Evolutionary conservation across 148 eudicot species (phyloP), one percentile per base, ranked within the genome.

Genomic region (Fagopyrum tataricum): DNA sequence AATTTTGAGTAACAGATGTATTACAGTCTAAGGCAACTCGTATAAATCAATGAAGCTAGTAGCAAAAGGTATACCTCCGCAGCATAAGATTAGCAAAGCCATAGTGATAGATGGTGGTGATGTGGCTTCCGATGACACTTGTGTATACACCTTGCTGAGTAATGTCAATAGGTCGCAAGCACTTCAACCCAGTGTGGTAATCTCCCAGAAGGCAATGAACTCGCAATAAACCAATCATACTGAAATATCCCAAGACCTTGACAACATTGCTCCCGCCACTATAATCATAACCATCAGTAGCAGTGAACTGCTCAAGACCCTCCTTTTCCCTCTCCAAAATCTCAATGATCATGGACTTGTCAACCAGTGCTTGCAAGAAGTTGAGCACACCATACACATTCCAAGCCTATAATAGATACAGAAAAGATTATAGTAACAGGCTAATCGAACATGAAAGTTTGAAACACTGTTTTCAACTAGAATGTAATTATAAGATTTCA

Each of bases 11-110:
- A 55, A 7, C 26, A 55, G 24, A 18, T 6, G 9, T 24, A 61
- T 26, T 12, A 24, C 24, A 9, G 41, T 3, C 41, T 24, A 61
- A 12, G 40, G 13, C 46, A 41, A 68, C 47, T 20, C 12, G 42
- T 44, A 0, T 17, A 26, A 23, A 41, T 68, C 46, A 42, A 41
- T 68, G 72, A 43, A 70, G 21, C 52, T 46, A 70, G 39, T 4
- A 70, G 51, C 44, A 31, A 10, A 42, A 12, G 56, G 44, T 82
- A 73, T 81, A 92, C 99, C 99, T 95, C 71, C 96, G 81, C 76
- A 95, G 41, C 97, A 95, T 95, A 76, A 95, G 97, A 85, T 89
- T 95, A 52, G 99, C 99, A 76, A 95, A 95, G 69, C 99, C 99
- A 82, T 90, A 92, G 75, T 95, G 99, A 86, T 95, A 92, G 44